phyloP scores from a whole-genome alignment of 1,284 basidiomycete species.

The Apiotrichum montevideense region DNA sequence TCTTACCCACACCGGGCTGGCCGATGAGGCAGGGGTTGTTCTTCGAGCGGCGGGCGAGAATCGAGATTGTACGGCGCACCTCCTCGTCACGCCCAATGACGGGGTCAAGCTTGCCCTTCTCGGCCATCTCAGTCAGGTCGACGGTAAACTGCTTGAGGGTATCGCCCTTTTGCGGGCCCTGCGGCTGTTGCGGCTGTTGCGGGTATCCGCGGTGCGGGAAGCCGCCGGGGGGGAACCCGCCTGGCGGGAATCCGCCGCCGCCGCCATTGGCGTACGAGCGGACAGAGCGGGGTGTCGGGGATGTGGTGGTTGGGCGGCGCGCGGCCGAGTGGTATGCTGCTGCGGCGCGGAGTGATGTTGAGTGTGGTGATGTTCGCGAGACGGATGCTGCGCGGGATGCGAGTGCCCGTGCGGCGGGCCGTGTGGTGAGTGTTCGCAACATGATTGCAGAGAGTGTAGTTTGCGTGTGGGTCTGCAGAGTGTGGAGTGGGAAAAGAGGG shows the following conservation, averaged over 20 bases:
- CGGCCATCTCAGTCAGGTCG: slow-evolving; percentile 77
- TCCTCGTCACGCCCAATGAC: slow-evolving; percentile 87
- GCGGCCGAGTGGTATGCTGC: not conserved
- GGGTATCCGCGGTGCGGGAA: slow-evolving; percentile 10
- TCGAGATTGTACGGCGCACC: slow-evolving; percentile 74
- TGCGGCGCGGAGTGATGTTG: not conserved
- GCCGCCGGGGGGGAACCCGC: slow-evolving; percentile 11
- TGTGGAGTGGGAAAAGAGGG: too few relatives aligned
- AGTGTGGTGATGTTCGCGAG: slow-evolving; percentile 1
- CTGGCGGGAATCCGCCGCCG: slow-evolving; percentile 18
- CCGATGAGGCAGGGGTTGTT: slow-evolving; percentile 70
- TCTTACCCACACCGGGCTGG: slow-evolving; percentile 77
- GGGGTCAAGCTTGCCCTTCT: slow-evolving; percentile 78
- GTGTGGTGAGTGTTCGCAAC: not conserved
- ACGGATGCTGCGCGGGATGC: too few relatives aligned
- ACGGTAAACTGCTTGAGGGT: slow-evolving; percentile 77
- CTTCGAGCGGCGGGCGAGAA: slow-evolving; percentile 66
- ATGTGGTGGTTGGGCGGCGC: not conserved
- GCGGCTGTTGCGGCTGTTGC: slow-evolving; percentile 16
- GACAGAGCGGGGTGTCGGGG: not conserved
- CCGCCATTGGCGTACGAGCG: slow-evolving; percentile 22
- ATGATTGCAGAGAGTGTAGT: not conserved
- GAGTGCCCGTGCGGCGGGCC: not conserved
- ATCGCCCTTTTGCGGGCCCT: slow-evolving; percentile 60
- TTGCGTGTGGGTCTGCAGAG: too few relatives aligned